Evolutionary conservation across 345 rosid species (phyloP).

Genomic region (Cardamine chenopodiifolia): DNA sequence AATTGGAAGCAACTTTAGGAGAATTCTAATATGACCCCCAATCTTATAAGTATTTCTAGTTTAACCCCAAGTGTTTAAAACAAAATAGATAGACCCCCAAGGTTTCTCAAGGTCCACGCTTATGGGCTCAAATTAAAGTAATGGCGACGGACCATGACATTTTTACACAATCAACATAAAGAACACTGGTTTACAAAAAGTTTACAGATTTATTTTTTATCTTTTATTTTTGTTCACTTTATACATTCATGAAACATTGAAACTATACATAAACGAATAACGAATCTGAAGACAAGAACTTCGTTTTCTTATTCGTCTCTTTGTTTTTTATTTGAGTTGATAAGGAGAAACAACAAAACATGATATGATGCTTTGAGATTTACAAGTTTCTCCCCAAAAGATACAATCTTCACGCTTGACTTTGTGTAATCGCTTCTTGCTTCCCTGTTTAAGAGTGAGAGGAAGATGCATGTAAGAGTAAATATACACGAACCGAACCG

Average conservation of each 20-base stretch:
- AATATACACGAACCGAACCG: not conserved
- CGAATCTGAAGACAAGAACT: not conserved
- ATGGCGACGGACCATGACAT: not conserved
- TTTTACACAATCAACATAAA: not conserved
- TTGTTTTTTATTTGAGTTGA: not conserved
- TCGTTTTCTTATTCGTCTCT: not conserved
- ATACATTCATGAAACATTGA: not conserved
- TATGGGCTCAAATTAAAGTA: not conserved
- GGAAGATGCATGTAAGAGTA: constrained; percentile 16
- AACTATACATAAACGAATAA: not conserved
- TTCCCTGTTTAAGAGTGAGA: constrained; percentile 29
- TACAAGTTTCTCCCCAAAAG: constrained; percentile 29
- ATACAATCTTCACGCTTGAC: constrained; percentile 28
- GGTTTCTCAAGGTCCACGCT: not conserved
- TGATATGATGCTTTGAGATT: constrained; percentile 21
- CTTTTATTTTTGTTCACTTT: not conserved
- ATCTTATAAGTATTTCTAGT: not conserved
- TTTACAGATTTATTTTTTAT: not conserved
- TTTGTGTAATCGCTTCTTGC: constrained; percentile 22
- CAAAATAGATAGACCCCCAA: not conserved
- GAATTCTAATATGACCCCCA: constrained; percentile 6
- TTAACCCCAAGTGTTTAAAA: not conserved
- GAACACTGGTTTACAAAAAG: not conserved
- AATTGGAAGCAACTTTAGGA: not conserved
- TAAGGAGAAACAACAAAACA: constrained; percentile 31